Evolutionary conservation across 169 alveolate genomes (phyloP).

Genomic region (Plasmodium yoelii): DNA sequence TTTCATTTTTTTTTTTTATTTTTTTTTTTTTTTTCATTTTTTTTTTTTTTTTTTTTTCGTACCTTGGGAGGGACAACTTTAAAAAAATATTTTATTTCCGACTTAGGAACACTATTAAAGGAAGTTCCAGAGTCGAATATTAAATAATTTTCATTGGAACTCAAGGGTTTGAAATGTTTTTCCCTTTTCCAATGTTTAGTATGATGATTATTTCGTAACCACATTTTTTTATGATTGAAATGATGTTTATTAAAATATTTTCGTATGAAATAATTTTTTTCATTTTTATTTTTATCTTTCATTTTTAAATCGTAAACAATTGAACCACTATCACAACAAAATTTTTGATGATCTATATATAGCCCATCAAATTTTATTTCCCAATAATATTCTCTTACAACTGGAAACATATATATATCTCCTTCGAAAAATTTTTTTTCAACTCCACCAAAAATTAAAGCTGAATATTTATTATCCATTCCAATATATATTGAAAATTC

Average conservation of each 20-base stretch:
- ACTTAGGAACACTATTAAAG: conserved; percentile 89
- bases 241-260: conserved; percentile 13
- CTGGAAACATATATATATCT: conserved; percentile 89
- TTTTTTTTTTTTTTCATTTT: no score
- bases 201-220: background rate
- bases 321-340: conserved; percentile 85
- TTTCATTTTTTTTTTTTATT: background rate
- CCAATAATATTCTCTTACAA: conserved; percentile 91
- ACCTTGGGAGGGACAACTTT: conserved; percentile 79
- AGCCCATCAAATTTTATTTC: conserved; percentile 87
- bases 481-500: conserved; percentile 66
- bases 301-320: conserved; percentile 44
- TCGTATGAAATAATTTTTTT: conserved; percentile 8
- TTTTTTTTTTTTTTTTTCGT: background rate
- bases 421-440: conserved; percentile 85
- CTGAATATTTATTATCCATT: conserved; percentile 82
- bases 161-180: conserved; percentile 5
- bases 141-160: conserved; percentile 82
- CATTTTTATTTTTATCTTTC: conserved; percentile 3
- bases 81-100: conserved; percentile 80
- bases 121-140: conserved; percentile 93
- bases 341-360: conserved; percentile 87
- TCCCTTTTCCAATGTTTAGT: background rate
- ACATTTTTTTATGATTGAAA: background rate
- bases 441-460: conserved; percentile 90